Conservation (phyloP, 805 yeast genomes). For the Danielia reshetovae region DNA sequence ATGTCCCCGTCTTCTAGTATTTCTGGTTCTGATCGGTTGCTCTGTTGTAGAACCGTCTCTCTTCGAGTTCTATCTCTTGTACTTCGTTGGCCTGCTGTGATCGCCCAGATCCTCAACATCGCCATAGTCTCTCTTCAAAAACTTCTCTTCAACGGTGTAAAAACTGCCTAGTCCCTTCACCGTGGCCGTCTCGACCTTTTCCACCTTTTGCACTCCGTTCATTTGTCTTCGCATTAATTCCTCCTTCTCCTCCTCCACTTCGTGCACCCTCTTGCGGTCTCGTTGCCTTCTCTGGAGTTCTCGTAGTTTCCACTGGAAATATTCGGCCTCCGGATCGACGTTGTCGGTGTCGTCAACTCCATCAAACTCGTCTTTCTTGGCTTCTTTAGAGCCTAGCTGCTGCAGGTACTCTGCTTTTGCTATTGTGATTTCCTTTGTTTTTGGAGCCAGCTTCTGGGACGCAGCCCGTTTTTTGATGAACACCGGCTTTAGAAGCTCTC, state of each 20-base stretch:
- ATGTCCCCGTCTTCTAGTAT: no score
- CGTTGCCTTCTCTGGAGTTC: slow-evolving; percentile 36
- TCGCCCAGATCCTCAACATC: slow-evolving; percentile 26
- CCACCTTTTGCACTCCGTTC: slow-evolving; percentile 4
- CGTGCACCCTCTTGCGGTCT: slow-evolving; percentile 29
- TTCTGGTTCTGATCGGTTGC: no score
- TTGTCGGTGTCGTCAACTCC: slow-evolving; percentile 59
- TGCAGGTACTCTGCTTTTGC: slow-evolving; percentile 13
- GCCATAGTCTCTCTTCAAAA: slow-evolving; percentile 26
- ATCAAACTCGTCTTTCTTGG: slow-evolving; percentile 18
- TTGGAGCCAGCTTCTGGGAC: neutral
- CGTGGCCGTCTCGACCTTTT: slow-evolving; percentile 10
- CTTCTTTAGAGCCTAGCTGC: slow-evolving; percentile 5
- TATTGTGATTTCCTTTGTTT: slow-evolving; percentile 1
- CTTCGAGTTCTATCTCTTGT: slow-evolving; percentile 8
- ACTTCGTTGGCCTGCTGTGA: slow-evolving; percentile 26
- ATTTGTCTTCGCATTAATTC: slow-evolving; percentile 21
- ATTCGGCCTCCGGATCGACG: slow-evolving; percentile 47
- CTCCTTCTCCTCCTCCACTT: slow-evolving; percentile 28
- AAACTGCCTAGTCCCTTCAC: slow-evolving; percentile 8
- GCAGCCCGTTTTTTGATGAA: slow-evolving; percentile 7
- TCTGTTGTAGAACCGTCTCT: no score
- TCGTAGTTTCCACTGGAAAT: slow-evolving; percentile 36
- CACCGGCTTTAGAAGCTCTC: slow-evolving; percentile 11
- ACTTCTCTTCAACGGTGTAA: slow-evolving; percentile 22